These are phyloP conservation scores for Clarireedia homoeocarpa DNA, from an alignment of 2,329 filamentous ascomycete species.

Conservation along the genomic window DNA sequence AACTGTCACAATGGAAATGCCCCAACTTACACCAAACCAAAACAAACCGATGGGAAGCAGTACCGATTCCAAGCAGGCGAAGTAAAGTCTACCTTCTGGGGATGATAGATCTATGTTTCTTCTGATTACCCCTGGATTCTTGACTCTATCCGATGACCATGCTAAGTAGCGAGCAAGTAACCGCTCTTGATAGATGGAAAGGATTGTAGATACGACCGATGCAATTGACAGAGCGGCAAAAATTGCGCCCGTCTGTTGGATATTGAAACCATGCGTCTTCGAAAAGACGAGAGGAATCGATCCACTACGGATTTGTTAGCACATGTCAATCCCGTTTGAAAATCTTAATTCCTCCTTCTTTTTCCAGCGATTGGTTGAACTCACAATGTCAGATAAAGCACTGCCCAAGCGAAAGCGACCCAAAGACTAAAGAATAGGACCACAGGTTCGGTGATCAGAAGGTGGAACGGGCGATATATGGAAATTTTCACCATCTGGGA, in stretches of 20 bases:
- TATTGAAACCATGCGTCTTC: conserved; percentile 57
- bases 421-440: conserved; percentile 85
- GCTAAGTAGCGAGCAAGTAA: conserved; percentile 43
- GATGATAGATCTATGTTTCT: conserved; percentile 31
- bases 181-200: conserved; percentile 68
- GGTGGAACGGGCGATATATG: conserved; percentile 67
- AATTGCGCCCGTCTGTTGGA: conserved; percentile 60
- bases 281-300: conserved; percentile 73
- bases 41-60: conserved; percentile 75
- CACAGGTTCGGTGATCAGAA: conserved; percentile 68
- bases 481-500: conserved; percentile 65
- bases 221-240: conserved; percentile 68
- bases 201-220: conserved; percentile 53
- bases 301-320: conserved; percentile 30
- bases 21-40: conserved; percentile 32
- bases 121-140: conserved; percentile 14
- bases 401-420: conserved; percentile 84
- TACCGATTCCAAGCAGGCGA: conserved; percentile 67
- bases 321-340: not conserved
- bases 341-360: too few species aligned
- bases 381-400: conserved; percentile 73
- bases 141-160: conserved; percentile 15
- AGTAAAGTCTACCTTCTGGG: conserved; percentile 77
- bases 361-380: not conserved
- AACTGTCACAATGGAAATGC: not conserved